Evolutionary conservation across 495 filamentous ascomycete species (phyloP), one percentile per base, ranked within the genome.

Genomic region (Poronia punctata): DNA sequence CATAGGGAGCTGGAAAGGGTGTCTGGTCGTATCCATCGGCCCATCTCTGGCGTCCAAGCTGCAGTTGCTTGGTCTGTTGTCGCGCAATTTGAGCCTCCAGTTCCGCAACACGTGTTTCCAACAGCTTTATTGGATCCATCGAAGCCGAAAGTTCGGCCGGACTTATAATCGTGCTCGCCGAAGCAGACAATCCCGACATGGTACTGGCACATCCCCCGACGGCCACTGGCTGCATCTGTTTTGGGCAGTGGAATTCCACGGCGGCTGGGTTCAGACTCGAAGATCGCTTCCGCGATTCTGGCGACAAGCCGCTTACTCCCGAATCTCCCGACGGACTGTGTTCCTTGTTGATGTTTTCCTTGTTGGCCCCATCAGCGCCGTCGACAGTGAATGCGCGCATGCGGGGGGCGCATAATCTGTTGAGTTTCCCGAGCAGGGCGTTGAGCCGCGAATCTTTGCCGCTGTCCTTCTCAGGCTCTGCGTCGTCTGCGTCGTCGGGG

Each of bases 211-310:
- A 18, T 24, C 11, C 25, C 12, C 27, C 31, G 21, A 11, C 36
- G 19, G 24, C 17, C n/a, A 35, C 16, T 8, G 21, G 3, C 35
- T 27, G 20, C 17, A 38, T 26, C 28, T 45, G 14, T 23, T 39
- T 19, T 1, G 43, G 17, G 22, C 10, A 35, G n/a, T 26, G 40
- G 22, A 56, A 56, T 21, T 56, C 53, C 6, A 40, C 18, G 8
- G 53, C 53, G 23, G 17, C 9, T 1, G 53, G 53, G 36, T 57
- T 57, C 41, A 57, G 18, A 3, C 29, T 34, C n/a, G 24, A 34
- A 24, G 35, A 35, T 17, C 35, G 25, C 16, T 10, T 31, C 40
- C 30, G 38, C 20, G 15, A 41, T 25, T 5, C 20, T 8, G n/a
- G 12, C 7, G 30, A 35, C 20, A 43, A 8, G 17, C 34, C 50